Evolutionary conservation across 768 basidiomycete genomes (phyloP).

Genomic region (Agaricus subrufescens): DNA sequence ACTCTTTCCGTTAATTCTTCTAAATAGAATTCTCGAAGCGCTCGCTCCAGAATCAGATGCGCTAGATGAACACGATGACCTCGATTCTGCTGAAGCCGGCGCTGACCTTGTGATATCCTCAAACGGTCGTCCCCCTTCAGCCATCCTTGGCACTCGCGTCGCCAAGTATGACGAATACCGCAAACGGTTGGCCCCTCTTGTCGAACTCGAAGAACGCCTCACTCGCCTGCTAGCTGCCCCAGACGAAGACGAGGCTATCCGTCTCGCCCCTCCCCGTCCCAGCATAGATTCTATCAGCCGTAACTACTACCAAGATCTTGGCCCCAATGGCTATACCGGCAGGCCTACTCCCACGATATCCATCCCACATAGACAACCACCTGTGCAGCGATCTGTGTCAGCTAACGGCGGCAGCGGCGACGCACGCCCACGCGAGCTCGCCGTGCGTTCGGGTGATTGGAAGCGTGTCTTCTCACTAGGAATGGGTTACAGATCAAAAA

Average conservation of each 20-base stretch:
- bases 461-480: constrained; percentile 57
- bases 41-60: constrained; percentile 61
- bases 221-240: constrained; percentile 63
- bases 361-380: constrained; percentile 34
- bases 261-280: constrained; percentile 35
- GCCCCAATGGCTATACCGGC: constrained; percentile 22
- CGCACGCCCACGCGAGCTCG: constrained; percentile 41
- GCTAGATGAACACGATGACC: constrained; percentile 55
- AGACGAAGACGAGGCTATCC: constrained; percentile 68
- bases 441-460: constrained; percentile 64
- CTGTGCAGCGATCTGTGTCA: constrained; percentile 16
- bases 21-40: constrained; percentile 63
- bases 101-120: constrained; percentile 48
- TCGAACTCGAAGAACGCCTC: constrained; percentile 65
- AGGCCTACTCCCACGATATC: constrained; percentile 48
- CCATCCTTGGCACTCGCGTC: constrained; percentile 44
- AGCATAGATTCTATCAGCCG: constrained; percentile 31
- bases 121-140: constrained; percentile 46
- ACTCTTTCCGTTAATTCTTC: constrained; percentile 14
- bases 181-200: constrained; percentile 59
- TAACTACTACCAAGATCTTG: constrained; percentile 17
- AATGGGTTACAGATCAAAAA: constrained; percentile 49
- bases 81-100: constrained; percentile 40
- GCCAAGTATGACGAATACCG: constrained; percentile 61
- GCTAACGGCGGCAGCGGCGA: constrained; percentile 13